Percentiles rank a stretch among this genome's conserved stretches.
These are phyloP conservation scores for Ophiocordyceps polyrhachis-furcata DNA, from an alignment of 2,329 filamentous ascomycete species.

Conservation along the genomic window DNA sequence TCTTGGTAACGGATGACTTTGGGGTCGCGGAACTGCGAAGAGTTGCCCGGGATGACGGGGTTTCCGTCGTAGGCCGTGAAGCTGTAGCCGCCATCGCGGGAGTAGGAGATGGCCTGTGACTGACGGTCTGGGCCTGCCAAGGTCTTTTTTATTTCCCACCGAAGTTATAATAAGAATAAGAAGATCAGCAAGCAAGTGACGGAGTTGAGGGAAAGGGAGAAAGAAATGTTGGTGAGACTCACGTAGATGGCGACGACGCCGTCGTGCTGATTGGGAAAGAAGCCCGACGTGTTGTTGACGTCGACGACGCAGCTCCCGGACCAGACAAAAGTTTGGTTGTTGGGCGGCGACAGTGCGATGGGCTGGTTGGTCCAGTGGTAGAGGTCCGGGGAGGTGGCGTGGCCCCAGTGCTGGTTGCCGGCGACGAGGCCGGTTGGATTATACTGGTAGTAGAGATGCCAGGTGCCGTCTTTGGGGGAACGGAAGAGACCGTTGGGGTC, in stretches of 20 bases:
- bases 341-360: conserved; percentile 36
- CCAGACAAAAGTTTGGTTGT: conserved; percentile 25
- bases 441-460: conserved; percentile 49
- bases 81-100: conserved; percentile 39
- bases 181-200: no score
- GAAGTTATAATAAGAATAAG: no score
- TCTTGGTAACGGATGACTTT: conserved; percentile 41
- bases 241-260: conserved; percentile 36
- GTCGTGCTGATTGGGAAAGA: conserved; percentile 40
- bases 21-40: conserved; percentile 43
- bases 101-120: conserved; percentile 43
- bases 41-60: conserved; percentile 36
- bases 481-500: conserved; percentile 7
- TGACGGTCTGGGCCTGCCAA: conserved; percentile 14
- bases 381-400: conserved; percentile 41
- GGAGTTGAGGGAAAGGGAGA: neutral
- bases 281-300: conserved; percentile 44
- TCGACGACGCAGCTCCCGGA: conserved; percentile 41
- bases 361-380: conserved; percentile 47
- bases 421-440: conserved; percentile 20
- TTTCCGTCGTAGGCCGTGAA: conserved; percentile 41
- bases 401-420: conserved; percentile 49
- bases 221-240: conserved; percentile 1
- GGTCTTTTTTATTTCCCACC: conserved; percentile 4
- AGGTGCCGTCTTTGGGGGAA: conserved; percentile 32